These are phyloP conservation scores for Crithidia thermophila DNA, from an alignment of 208 protist species.

Conservation along the genomic window DNA sequence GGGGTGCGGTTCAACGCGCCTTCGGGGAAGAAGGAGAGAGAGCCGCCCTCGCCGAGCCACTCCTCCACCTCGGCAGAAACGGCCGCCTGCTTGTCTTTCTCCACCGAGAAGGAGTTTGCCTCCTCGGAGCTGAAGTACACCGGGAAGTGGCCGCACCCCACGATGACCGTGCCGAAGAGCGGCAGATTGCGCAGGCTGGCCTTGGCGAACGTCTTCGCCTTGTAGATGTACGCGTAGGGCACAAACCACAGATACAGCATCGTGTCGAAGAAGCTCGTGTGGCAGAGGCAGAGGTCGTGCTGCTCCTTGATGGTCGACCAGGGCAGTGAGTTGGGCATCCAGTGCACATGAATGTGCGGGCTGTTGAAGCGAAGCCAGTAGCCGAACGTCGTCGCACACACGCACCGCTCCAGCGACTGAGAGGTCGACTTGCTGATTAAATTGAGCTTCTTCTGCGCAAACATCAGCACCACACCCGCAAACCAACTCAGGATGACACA, in stretches of 20 bases:
- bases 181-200: slow-evolving; percentile 66
- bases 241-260: slow-evolving; percentile 67
- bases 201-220: slow-evolving; percentile 77
- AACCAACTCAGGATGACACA: slow-evolving; percentile 43
- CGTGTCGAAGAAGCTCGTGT: slow-evolving; percentile 90
- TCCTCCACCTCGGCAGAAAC: slow-evolving; percentile 61
- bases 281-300: slow-evolving; percentile 73
- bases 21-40: slow-evolving; percentile 86
- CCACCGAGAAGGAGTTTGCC: slow-evolving; percentile 58
- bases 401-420: slow-evolving; percentile 40
- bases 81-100: slow-evolving; percentile 83
- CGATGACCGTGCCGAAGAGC: slow-evolving; percentile 75
- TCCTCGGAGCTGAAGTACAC: slow-evolving; percentile 82
- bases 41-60: slow-evolving; percentile 60
- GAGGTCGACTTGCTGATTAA: slow-evolving; percentile 30
- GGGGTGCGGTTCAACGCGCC: slow-evolving; percentile 83
- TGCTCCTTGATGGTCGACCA: slow-evolving; percentile 49
- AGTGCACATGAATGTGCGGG: slow-evolving; percentile 64
- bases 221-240: slow-evolving; percentile 56
- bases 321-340: slow-evolving; percentile 64
- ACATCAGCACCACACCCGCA: slow-evolving; percentile 25
- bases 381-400: slow-evolving; percentile 50
- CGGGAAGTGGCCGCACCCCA: slow-evolving; percentile 73
- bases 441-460: slow-evolving; percentile 25
- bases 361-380: slow-evolving; percentile 47